A percentile compares a stretch with the other conserved stretches of the same genome.
Evolutionary conservation across 768 basidiomycete genomes (phyloP).

Genomic region (Termitomyces sp.): DNA sequence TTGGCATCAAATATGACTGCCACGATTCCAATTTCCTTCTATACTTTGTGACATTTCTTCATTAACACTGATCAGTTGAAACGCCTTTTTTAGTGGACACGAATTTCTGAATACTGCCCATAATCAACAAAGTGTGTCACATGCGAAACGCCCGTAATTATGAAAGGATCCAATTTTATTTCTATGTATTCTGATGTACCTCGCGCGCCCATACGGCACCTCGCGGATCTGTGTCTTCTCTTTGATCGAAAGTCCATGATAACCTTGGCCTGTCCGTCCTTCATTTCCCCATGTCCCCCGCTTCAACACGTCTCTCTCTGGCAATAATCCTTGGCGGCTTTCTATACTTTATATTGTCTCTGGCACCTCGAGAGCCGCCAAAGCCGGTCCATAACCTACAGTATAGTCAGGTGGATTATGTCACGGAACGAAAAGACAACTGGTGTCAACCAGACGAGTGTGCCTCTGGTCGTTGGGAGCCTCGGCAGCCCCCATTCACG

Average conservation of each 20-base stretch:
- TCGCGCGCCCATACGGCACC: neutral
- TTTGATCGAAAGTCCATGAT: slow-evolving; percentile 4
- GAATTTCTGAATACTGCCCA: neutral
- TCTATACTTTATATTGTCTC: slow-evolving; percentile 8
- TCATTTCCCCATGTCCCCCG: neutral
- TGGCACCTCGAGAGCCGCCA: neutral
- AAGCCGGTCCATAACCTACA: slow-evolving; percentile 1
- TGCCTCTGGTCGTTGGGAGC: slow-evolving; percentile 19
- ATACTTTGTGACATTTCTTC: neutral
- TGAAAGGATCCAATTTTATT: neutral
- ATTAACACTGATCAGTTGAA: neutral
- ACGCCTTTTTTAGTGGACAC: neutral
- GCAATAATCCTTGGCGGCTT: slow-evolving; percentile 6
- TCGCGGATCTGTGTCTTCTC: neutral
- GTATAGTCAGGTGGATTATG: slow-evolving; percentile 1
- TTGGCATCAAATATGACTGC: neutral
- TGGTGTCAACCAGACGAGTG: slow-evolving; percentile 20
- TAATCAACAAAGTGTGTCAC: neutral
- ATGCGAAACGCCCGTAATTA: neutral
- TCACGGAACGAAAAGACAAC: slow-evolving; percentile 4
- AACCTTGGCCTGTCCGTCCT: neutral
- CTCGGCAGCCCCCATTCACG: slow-evolving; percentile 17
- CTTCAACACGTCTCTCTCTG: slow-evolving; percentile 4
- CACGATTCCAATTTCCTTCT: neutral
- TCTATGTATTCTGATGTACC: neutral